Evolutionary conservation across 1,284 basidiomycete genomes (phyloP).

Genomic region (Sporisorium reilianum): DNA sequence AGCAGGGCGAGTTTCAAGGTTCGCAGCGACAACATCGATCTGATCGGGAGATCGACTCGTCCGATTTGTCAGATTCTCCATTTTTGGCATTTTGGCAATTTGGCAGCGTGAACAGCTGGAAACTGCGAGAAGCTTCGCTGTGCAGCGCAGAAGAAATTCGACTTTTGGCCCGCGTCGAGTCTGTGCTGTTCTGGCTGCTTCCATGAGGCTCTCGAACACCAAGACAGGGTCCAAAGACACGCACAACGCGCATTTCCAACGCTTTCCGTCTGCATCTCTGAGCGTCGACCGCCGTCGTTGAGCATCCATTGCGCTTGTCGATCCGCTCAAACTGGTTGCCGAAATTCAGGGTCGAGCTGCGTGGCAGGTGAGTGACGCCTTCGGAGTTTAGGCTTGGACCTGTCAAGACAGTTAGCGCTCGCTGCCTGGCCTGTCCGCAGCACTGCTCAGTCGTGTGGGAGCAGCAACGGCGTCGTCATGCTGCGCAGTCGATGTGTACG

Average conservation of each 20-base stretch:
- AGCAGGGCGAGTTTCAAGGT: neutral
- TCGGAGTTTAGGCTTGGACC: slow-evolving; percentile 28
- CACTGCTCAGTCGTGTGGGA: neutral
- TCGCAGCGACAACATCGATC: neutral
- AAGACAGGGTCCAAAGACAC: slow-evolving; percentile 13
- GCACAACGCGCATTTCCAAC: slow-evolving; percentile 13
- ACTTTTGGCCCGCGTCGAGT: slow-evolving; percentile 5
- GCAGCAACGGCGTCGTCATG: slow-evolving; percentile 23
- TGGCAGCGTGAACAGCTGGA: slow-evolving; percentile 11
- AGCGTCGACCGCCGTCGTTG: slow-evolving; percentile 13
- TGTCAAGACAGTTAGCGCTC: slow-evolving; percentile 29
- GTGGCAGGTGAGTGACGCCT: slow-evolving; percentile 18
- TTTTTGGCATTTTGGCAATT: neutral
- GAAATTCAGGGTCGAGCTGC: slow-evolving; percentile 36
- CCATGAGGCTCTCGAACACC: slow-evolving; percentile 10
- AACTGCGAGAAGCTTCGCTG: slow-evolving; percentile 24
- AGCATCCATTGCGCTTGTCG: slow-evolving; percentile 5
- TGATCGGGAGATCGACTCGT: neutral
- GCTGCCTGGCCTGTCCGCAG: too few species aligned
- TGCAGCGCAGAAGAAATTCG: neutral
- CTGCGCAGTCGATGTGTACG: slow-evolving; percentile 2
- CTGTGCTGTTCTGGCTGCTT: slow-evolving; percentile 10
- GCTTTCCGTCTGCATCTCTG: slow-evolving; percentile 24
- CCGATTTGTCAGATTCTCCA: neutral
- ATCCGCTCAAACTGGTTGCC: neutral